Percentiles rank a stretch among this genome's conserved stretches.
Conservation (phyloP, 2,329 filamentous ascomycete species). For the Monilinia fructicola region DNA sequence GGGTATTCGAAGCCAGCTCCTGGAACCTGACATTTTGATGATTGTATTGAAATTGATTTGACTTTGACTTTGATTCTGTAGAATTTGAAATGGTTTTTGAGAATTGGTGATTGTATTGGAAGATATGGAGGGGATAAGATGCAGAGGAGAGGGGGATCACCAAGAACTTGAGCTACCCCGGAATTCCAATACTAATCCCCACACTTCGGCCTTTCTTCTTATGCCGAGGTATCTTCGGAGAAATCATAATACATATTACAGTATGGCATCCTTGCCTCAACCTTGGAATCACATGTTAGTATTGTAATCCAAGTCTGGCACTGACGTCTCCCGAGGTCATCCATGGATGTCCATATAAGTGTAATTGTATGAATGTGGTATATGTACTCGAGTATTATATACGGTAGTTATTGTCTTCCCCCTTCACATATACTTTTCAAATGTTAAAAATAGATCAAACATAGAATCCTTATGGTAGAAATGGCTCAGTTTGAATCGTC, state of each 20-base stretch:
- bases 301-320: neutral
- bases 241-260: neutral
- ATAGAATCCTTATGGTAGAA: neutral
- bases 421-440: neutral
- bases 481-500: neutral
- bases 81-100: neutral
- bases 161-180: slow-evolving; percentile 26
- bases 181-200: slow-evolving; percentile 17
- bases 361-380: too few species aligned
- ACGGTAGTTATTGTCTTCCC: neutral
- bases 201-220: slow-evolving; percentile 16
- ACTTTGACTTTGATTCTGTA: neutral
- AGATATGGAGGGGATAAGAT: neutral
- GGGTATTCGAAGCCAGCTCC: slow-evolving; percentile 80
- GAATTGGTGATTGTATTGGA: slow-evolving; percentile 5
- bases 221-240: slow-evolving; percentile 21
- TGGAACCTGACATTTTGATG: slow-evolving; percentile 38
- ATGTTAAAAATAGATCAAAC: neutral
- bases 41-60: neutral
- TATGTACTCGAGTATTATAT: too few species aligned
- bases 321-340: neutral
- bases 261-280: neutral
- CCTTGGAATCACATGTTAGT: neutral
- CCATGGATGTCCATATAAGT: too few species aligned
- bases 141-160: neutral